Evolutionary conservation across 306 rosid species (phyloP).

Genomic region (Dalbergia oliveri): DNA sequence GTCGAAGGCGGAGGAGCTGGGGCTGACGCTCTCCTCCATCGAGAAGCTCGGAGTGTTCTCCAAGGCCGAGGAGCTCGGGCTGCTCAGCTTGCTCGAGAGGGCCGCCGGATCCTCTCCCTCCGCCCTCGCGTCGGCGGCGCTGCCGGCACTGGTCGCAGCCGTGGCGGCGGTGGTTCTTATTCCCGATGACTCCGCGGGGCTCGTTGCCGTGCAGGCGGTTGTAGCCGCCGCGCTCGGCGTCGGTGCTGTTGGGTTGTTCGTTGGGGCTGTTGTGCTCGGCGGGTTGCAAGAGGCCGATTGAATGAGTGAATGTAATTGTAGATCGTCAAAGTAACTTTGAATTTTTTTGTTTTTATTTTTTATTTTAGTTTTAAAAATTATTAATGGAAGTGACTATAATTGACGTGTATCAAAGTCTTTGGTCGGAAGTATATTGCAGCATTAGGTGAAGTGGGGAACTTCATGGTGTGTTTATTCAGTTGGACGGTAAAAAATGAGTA

Average conservation of each 20-base stretch:
- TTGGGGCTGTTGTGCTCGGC: slow-evolving; percentile 79
- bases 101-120: slow-evolving; percentile 69
- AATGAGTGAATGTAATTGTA: slow-evolving; percentile 15
- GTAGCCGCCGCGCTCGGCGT: slow-evolving; percentile 70
- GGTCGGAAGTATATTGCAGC: too few relatives aligned
- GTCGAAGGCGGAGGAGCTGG: slow-evolving; percentile 86
- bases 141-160: slow-evolving; percentile 76
- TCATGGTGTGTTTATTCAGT: too few relatives aligned
- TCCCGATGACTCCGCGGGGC: slow-evolving; percentile 81
- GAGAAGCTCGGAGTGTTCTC: slow-evolving; percentile 90
- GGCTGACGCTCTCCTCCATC: slow-evolving; percentile 83
- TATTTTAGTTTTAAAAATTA: background rate
- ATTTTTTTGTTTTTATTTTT: background rate
- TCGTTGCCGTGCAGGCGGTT: slow-evolving; percentile 67
- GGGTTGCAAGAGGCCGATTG: slow-evolving; percentile 94
- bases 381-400: background rate
- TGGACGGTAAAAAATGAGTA: too few relatives aligned
- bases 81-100: slow-evolving; percentile 81
- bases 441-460: too few relatives aligned
- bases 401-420: background rate
- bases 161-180: slow-evolving; percentile 65
- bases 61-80: slow-evolving; percentile 89
- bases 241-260: slow-evolving; percentile 74
- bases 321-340: background rate
- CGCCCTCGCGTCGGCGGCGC: slow-evolving; percentile 71